Evolutionary conservation across 108 stramenopile species (phyloP), one percentile per base, ranked within the genome.

Genomic region (Nannochloropsis gaditana): DNA sequence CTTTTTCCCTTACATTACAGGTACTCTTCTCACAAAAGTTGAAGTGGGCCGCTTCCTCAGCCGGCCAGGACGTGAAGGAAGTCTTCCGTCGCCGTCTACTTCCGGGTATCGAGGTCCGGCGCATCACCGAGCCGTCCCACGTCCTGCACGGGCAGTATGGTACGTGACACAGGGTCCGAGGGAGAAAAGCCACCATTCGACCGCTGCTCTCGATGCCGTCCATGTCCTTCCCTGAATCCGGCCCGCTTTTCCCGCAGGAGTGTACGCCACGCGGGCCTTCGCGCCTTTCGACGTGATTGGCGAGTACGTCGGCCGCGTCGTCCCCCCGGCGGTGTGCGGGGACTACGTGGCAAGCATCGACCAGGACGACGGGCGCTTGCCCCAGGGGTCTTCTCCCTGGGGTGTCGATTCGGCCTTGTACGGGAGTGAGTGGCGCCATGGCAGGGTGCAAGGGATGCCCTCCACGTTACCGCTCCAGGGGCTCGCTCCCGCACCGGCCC

Each of bases 241-340:
- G 10, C 47, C 47, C 47, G 19, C 2, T n/a, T n/a, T n/a, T 8
- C 4, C 59, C 4, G 2, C 17, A 82, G 82, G 82, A 15, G 44
- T 82, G 43, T 82, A 45, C 9, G 82, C 82, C 9, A 4, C 82
- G 19, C 43, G 45, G 15, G 44, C 15, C 15, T 82, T 82, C 9
- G 82, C 43, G 45, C 43, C 44, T 19, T 82, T 82, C 45, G 82
- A 82, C 82, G 82, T 82, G 19, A 82, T 82, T n/a, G 82, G 82
- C 19, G 82, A 82, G 45, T 82, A 82, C 9, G 45, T 45, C 5
- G 82, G 82, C 44, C 82, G 82, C 45, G 45, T 82, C 2, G 82
- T 82, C 45, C 44, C 43, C 21, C 45, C 82, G 19, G 21, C 17
- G 43, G 82, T 82, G 43, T 43, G 82, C 9, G 82, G 82, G 44